Percentiles rank a stretch among this genome's conserved stretches.
Conservation (phyloP, 2,329 filamentous ascomycete species). For the Ceratocystis destructans region DNA sequence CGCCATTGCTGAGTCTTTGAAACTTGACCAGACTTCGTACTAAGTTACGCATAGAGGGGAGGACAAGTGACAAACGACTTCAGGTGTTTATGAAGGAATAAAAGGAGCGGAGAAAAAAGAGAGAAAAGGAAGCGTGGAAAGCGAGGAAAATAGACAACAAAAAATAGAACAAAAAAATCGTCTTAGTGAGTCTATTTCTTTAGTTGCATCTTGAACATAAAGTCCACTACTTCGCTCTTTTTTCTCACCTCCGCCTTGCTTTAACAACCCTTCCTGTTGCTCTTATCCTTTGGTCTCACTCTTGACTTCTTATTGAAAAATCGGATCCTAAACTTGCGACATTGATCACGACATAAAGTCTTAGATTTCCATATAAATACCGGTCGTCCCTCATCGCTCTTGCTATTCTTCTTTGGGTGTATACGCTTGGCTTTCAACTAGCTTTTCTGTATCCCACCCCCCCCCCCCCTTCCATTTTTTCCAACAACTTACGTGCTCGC, state of each 20-base stretch:
- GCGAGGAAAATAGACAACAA: neutral
- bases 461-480: neutral
- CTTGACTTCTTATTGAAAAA: neutral
- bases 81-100: neutral
- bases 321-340: constrained; percentile 3
- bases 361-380: neutral
- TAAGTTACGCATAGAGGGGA: neutral
- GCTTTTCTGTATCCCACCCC: constrained; percentile 1
- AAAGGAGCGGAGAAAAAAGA: neutral
- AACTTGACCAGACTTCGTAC: neutral
- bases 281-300: neutral
- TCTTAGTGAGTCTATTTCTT: neutral
- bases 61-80: no score
- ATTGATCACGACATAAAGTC: constrained; percentile 15
- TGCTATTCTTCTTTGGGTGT: neutral
- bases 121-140: neutral
- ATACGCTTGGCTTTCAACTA: constrained; percentile 5
- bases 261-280: neutral
- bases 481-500: neutral
- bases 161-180: neutral
- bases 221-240: neutral
- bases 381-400: neutral
- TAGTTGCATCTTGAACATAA: neutral
- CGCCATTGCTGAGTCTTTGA: neutral
- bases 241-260: neutral